Conservation (phyloP, 2,329 filamentous ascomycete genomes). For the Xylariaceae sp. region DNA sequence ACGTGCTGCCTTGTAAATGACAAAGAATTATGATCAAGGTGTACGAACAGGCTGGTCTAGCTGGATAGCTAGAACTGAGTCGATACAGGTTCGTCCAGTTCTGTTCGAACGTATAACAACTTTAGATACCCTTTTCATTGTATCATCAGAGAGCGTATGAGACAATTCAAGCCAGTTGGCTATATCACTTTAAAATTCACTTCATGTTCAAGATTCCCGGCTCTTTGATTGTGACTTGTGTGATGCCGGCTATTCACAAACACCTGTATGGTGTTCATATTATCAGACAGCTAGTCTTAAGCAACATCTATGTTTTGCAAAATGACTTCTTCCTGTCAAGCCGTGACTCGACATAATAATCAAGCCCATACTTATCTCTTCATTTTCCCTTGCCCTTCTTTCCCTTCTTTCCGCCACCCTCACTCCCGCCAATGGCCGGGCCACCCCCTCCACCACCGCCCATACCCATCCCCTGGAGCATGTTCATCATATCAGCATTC, state of each 20-base stretch:
- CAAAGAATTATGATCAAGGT: constrained; percentile 8
- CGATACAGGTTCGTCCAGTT: background rate
- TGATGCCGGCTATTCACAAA: constrained; percentile 3
- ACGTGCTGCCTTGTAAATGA: constrained; percentile 31
- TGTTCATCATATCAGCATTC: constrained; percentile 41
- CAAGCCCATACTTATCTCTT: constrained; percentile 9
- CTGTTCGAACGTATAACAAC: constrained; percentile 6
- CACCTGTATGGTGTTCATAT: background rate
- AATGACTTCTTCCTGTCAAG: background rate
- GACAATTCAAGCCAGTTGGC: constrained; percentile 9
- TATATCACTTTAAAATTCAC: constrained; percentile 5
- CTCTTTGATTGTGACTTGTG: background rate
- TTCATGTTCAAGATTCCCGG: background rate
- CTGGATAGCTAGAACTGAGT: background rate
- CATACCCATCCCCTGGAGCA: constrained; percentile 34
- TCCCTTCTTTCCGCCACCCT: constrained; percentile 51
- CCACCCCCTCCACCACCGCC: constrained; percentile 34
- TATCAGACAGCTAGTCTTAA: background rate
- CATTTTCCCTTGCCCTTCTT: constrained; percentile 56
- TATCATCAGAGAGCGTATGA: constrained; percentile 22
- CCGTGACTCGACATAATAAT: background rate
- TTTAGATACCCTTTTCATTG: constrained; percentile 34
- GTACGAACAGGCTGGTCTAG: background rate
- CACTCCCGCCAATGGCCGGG: constrained; percentile 33
- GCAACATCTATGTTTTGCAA: constrained; percentile 1